phyloP scores from a whole-genome alignment of 257 asterid species.

The Paulownia fortunei region DNA sequence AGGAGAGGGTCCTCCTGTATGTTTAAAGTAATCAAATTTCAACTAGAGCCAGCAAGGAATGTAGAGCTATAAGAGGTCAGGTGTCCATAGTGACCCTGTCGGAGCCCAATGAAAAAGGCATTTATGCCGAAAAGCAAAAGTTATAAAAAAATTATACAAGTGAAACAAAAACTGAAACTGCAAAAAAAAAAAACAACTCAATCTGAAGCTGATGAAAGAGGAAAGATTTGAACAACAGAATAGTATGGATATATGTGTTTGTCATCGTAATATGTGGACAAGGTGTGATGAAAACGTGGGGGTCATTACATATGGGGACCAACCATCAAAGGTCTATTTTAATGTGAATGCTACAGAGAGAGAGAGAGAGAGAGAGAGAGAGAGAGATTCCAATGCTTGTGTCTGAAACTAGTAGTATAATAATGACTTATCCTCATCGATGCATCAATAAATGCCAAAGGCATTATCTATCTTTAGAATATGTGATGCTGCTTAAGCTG shows the following conservation, averaged over 20 bases:
- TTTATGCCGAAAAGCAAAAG: constrained; percentile 7
- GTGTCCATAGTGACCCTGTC: not conserved
- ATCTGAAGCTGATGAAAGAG: constrained; percentile 38
- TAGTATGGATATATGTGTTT: not conserved
- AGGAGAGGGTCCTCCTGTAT: not conserved
- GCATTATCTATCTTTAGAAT: constrained; percentile 29
- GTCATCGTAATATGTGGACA: constrained; percentile 27
- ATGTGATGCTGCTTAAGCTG: constrained; percentile 35
- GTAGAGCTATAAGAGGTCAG: no score
- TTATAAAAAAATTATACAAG: constrained; percentile 2
- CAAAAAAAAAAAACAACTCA: constrained; percentile 23
- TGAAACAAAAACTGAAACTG: constrained; percentile 22
- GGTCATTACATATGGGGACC: constrained; percentile 36
- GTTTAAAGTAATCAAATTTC: no score
- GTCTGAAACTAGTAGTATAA: no score
- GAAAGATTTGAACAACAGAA: constrained; percentile 33
- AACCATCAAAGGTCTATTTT: constrained; percentile 28
- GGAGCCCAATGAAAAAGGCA: not conserved
- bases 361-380: not conserved
- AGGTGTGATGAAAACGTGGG: constrained; percentile 36
- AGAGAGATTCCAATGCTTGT: constrained; percentile 15
- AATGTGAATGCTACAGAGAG: constrained; percentile 30
- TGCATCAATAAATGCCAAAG: constrained; percentile 37
- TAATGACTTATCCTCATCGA: constrained; percentile 30
- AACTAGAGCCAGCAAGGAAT: no score